Evolutionary conservation across 495 filamentous ascomycete genomes (phyloP).

Genomic region (Bacidia rubella): DNA sequence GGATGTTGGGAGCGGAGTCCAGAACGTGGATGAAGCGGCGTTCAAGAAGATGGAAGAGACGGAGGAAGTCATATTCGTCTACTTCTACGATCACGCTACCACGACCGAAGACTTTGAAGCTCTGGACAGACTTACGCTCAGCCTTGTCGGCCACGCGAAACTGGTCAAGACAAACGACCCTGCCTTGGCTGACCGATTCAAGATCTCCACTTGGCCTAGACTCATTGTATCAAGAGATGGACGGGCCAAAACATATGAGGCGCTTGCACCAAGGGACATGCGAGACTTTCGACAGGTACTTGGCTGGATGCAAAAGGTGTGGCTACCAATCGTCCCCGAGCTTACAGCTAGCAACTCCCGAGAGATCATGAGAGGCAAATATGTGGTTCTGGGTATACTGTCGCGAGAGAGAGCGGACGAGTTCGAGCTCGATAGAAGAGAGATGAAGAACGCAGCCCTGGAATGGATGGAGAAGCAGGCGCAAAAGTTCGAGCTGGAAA

Average conservation of each 20-base stretch:
- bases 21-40: constrained; percentile 58
- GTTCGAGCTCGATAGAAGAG: constrained; percentile 63
- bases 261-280: constrained; percentile 76
- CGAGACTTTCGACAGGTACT: constrained; percentile 69
- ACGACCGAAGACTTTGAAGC: constrained; percentile 82
- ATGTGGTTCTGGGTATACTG: constrained; percentile 82
- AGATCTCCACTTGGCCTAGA: constrained; percentile 89
- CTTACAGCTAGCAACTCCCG: constrained; percentile 79
- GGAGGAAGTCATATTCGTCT: constrained; percentile 89
- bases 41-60: constrained; percentile 83
- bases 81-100: constrained; percentile 93
- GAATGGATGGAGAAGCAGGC: constrained; percentile 98
- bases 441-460: constrained; percentile 87
- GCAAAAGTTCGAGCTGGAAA: constrained; percentile 75
- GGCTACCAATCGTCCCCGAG: constrained; percentile 96
- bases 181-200: constrained; percentile 62
- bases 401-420: constrained; percentile 67
- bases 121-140: constrained; percentile 71
- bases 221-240: constrained; percentile 82
- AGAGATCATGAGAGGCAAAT: constrained; percentile 88
- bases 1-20: constrained; percentile 59
- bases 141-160: constrained; percentile 78
- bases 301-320: constrained; percentile 87
- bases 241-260: constrained; percentile 73
- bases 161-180: constrained; percentile 77